Evolutionary conservation across 768 basidiomycete genomes (phyloP).

Genomic region (Mycena kentingensis): DNA sequence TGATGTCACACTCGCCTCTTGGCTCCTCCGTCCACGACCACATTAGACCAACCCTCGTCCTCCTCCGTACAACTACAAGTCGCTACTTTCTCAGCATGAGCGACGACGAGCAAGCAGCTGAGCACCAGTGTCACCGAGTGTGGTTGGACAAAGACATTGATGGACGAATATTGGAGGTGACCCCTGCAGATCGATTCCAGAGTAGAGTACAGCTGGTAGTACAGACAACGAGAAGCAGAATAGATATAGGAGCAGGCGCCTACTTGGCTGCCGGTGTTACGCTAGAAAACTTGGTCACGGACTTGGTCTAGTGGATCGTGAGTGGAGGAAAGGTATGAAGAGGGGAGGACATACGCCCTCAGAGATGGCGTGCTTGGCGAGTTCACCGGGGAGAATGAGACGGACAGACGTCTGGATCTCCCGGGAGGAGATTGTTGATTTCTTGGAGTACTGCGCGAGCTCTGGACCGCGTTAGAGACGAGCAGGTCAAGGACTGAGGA

Average conservation of each 20-base stretch:
- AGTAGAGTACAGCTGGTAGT: too few species aligned
- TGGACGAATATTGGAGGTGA: too few species aligned
- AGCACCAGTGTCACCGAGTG: too few species aligned
- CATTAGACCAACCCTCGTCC: too few species aligned
- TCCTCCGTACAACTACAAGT: too few species aligned
- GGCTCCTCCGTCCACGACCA: conserved; percentile 12
- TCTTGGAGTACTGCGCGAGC: conserved; percentile 97
- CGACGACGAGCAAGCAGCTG: too few species aligned
- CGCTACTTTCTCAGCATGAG: too few species aligned
- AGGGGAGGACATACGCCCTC: conserved; percentile 62
- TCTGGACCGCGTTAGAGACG: conserved; percentile 50
- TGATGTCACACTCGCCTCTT: conserved; percentile 22
- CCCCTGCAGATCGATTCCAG: too few species aligned
- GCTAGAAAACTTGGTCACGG: conserved; percentile 41
- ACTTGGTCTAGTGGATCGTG: conserved; percentile 11
- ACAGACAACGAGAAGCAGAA: too few species aligned
- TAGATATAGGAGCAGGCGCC: too few species aligned
- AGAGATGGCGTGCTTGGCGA: conserved; percentile 98
- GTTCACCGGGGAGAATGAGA: conserved; percentile 93
- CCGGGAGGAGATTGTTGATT: conserved; percentile 96
- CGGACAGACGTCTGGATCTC: conserved; percentile 98
- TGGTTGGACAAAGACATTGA: too few species aligned
- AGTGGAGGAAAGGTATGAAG: conserved; percentile 20
- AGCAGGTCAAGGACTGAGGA: too few species aligned
- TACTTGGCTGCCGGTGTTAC: conserved; percentile 46